Conservation (phyloP, 1,139 yeast genomes). For the Pichia inconspicua region DNA sequence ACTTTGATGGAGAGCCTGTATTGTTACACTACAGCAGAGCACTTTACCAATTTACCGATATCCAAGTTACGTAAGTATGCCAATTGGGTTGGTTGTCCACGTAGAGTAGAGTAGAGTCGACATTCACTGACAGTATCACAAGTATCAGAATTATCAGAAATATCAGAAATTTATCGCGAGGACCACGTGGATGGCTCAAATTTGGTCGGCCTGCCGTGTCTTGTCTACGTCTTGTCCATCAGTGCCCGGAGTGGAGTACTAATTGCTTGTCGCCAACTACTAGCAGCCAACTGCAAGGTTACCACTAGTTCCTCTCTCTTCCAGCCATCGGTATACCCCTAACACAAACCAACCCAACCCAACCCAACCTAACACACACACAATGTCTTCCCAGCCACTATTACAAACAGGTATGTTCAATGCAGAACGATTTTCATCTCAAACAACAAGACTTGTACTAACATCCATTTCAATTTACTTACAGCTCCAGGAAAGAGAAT, state of each 20-base stretch:
- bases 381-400: constrained; percentile 55
- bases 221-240: too few species aligned
- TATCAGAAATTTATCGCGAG: too few species aligned
- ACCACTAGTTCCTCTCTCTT: not conserved
- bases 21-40: too few species aligned
- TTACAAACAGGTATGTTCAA: constrained; percentile 46
- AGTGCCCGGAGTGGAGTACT: not conserved
- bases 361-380: not conserved
- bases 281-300: too few species aligned
- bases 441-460: not conserved
- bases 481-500: constrained; percentile 66
- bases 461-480: not conserved
- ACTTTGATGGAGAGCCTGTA: too few species aligned
- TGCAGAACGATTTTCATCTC: not conserved
- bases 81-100: too few species aligned
- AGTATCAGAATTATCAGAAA: too few species aligned
- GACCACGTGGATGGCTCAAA: not conserved
- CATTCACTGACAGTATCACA: too few species aligned
- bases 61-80: too few species aligned
- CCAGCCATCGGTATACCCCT: not conserved
- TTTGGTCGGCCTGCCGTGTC: not conserved
- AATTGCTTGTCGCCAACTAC: not conserved
- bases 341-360: not conserved
- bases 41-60: too few species aligned
- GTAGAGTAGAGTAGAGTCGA: too few species aligned